A percentile compares a stretch with the other conserved stretches of the same genome.
These are phyloP conservation scores for Pseudotulostoma volvatum DNA, from an alignment of 495 filamentous ascomycete genomes.

Conservation along the genomic window DNA sequence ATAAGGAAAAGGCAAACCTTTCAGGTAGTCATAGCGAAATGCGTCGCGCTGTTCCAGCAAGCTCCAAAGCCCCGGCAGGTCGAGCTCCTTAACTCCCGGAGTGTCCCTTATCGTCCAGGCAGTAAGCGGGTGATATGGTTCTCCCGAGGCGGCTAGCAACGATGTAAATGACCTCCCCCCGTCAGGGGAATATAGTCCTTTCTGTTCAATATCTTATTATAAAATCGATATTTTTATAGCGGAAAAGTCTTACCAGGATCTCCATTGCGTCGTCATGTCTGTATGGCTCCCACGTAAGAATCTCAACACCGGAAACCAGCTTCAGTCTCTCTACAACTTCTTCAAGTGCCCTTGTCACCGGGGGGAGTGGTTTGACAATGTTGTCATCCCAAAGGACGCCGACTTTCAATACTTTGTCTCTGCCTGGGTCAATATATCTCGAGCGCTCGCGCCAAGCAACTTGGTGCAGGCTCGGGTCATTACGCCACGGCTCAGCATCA, in stretches of 20 bases:
- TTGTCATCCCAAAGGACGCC: slow-evolving; percentile 46
- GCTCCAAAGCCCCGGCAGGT: too few species aligned
- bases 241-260: too few species aligned
- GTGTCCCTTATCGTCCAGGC: too few species aligned
- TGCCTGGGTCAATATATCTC: slow-evolving; percentile 22
- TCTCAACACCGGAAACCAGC: slow-evolving; percentile 19
- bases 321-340: slow-evolving; percentile 29
- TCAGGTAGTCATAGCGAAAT: slow-evolving; percentile 2
- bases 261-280: slow-evolving; percentile 34
- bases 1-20: too few species aligned
- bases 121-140: too few species aligned
- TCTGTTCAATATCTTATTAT: too few species aligned
- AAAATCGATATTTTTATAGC: too few species aligned
- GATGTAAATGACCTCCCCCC: too few species aligned
- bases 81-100: too few species aligned
- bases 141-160: too few species aligned
- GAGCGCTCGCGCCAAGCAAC: slow-evolving; percentile 14
- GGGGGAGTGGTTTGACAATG: slow-evolving; percentile 47
- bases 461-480: slow-evolving; percentile 16
- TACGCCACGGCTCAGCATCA: slow-evolving; percentile 34
- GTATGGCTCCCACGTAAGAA: slow-evolving; percentile 41
- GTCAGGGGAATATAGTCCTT: too few species aligned
- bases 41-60: too few species aligned
- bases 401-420: slow-evolving; percentile 28
- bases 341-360: slow-evolving; percentile 38